Evolutionary conservation across 164 flowering plant species (phyloP).

Genomic region (Tetrastigma voinierianum): DNA sequence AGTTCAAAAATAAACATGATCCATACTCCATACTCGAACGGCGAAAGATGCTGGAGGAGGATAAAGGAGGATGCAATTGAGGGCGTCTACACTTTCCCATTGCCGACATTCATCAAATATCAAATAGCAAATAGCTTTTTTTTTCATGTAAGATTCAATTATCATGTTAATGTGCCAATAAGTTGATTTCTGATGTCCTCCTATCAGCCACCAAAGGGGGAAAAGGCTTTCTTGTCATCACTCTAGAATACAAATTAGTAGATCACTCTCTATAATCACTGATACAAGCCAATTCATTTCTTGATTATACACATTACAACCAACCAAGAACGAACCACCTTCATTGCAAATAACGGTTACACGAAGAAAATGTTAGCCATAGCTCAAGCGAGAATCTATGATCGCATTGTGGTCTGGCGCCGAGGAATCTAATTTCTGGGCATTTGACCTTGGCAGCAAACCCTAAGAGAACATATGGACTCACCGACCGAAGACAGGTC

Average conservation of each 20-base stretch:
- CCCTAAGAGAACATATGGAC: conserved; percentile 85
- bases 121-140: too few species aligned
- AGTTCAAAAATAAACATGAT: too few species aligned
- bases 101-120: too few species aligned
- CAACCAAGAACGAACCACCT: neutral
- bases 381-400: conserved; percentile 70
- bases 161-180: neutral
- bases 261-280: conserved; percentile 3
- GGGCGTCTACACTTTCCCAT: too few species aligned
- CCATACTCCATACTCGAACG: too few species aligned
- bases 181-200: neutral
- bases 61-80: too few species aligned
- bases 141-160: neutral
- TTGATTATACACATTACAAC: conserved; percentile 7
- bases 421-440: conserved; percentile 95
- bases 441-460: conserved; percentile 93
- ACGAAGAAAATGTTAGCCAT: conserved; percentile 36
- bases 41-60: too few species aligned
- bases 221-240: neutral
- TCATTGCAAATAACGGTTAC: neutral
- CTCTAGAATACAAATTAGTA: neutral
- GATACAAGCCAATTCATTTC: conserved; percentile 2
- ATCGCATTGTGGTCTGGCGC: conserved; percentile 60
- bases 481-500: conserved; percentile 75
- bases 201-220: neutral